Base-by-base conservation (phyloP, 2,329 filamentous ascomycete genomes). In the Beauveria brongniartii region DNA sequence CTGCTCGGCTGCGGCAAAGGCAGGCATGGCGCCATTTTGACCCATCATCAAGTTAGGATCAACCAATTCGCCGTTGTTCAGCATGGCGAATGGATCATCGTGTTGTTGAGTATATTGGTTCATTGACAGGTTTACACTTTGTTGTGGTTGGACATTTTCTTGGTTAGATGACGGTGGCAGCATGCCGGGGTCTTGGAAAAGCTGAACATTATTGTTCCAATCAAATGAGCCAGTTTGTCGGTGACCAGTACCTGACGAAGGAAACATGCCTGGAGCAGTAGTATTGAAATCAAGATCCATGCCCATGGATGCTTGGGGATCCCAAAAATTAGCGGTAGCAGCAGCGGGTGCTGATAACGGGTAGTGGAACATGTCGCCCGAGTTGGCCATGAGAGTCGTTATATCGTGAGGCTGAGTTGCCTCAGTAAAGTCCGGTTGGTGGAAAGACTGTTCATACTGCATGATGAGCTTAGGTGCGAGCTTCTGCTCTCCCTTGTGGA, bases 251-350 rank as follows among this genome's bases (percentile, higher is more conserved):
- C 67, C 66, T 4, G 68, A 61, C 5, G 69, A 67, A 59, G 70
- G 69, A 61, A 83, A 82, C 40, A 81, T 70, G 58, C 75, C 74
- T 22, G 73, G 68, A 22, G 73, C 74, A 22, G 78, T 71, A 20
- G 74, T 70, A 52, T 74, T 72, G 63, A 86, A 86, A 66, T 86
- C 83, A 58, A 87, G 72, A 61, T 86, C 83, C 81, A 87, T 85
- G 26, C 74, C 77, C 77, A 86, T 81, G 62, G 71, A 71, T 40
- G 73, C 67, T 56, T 80, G 78, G 3, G 78, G 74, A 62, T 85
- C 82, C 85, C 84, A 87, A 64, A 85, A 86, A 43, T 78, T 81
- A 3, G 75, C 71, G 1, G 80, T 75, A 3, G 76, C 76, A 2
- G 77, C 76, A 37, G 78, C 77, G 22, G 83, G 80, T 3, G 81